Evolutionary conservation across 805 yeast genomes (phyloP), one percentile per base, ranked within the genome.

Genomic region (Nakazawaea ishiwadae): DNA sequence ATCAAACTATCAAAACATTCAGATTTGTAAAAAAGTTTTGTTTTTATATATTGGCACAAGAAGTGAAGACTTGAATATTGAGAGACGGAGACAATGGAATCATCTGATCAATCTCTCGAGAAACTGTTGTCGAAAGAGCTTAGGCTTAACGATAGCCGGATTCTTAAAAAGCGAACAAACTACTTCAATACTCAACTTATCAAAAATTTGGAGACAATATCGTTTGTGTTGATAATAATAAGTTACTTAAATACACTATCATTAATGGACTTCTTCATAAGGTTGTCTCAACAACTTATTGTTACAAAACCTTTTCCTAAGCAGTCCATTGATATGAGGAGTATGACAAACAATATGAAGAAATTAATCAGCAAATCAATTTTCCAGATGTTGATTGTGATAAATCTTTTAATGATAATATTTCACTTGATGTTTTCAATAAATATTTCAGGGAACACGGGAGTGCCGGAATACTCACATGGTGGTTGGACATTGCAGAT

Each of bases 171-270:
- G 47, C 60, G 75, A 37, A 69, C 66, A 55, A 58, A 60, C 45
- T 63, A 54, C 43, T 71, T 71, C 45, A 50, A 63, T 10, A 51
- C 53, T 19, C 63, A 69, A 29, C 48, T 75, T 8, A 51, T 64
- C 16, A 54, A 56, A 16, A 51, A 59, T 4, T 31, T 70, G 16
- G 65, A 64, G 31, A 39, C 60, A 3, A 21, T 65, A 8, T 72
- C 73, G 28, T 65, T 53, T 46, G 44, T 67, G 6, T 40, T 68
- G 4, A 54, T 73, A 4, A 55, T 59, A 6, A 41, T 72, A 7
- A 48, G 64, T 3, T 75, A 68, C 48, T 53, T 71, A 5, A 59
- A 62, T 36, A 79, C 73, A 49, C 44, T 62, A 30, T 69, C 75
- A 4, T 31, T 66, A 17, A 24, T 69, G 1, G 48, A 51, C 3